phyloP scores from a whole-genome alignment of 495 filamentous ascomycete genomes.

The Neurospora pannonica region DNA sequence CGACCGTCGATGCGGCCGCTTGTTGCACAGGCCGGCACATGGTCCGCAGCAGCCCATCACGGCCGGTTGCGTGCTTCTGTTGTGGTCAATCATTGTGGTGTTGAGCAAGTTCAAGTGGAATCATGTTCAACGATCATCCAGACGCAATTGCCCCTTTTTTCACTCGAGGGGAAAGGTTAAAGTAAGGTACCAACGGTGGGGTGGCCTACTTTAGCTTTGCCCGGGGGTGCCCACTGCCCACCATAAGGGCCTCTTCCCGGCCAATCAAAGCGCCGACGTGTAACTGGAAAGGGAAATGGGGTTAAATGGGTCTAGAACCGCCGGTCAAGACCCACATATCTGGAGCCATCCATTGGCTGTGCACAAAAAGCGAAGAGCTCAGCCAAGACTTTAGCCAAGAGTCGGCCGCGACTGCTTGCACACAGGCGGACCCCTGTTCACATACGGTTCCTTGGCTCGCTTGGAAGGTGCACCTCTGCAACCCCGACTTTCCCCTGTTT shows the following conservation, averaged over 20 bases:
- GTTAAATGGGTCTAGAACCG: not conserved
- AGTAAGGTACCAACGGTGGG: not conserved
- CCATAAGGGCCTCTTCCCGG: not conserved
- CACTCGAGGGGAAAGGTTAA: not conserved
- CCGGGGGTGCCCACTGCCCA: not conserved
- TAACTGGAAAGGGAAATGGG: slow-evolving; percentile 7
- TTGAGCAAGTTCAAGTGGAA: not conserved
- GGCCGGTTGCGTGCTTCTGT: not conserved
- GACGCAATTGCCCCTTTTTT: not conserved
- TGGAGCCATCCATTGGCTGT: not conserved
- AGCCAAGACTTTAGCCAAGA: not conserved
- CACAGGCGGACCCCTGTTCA: not conserved
- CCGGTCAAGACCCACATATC: not conserved
- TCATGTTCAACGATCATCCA: not conserved
- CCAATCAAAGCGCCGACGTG: slow-evolving; percentile 8
- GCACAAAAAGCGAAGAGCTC: not conserved
- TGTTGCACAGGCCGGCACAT: not conserved
- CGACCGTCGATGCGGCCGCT: not conserved
- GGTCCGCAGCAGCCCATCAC: not conserved
- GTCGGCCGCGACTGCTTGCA: slow-evolving; percentile 2
- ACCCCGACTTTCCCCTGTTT: not conserved
- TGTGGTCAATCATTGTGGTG: not conserved
- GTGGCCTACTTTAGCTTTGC: not conserved
- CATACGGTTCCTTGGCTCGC: not conserved
- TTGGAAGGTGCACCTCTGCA: not conserved